Percentiles rank a stretch among this genome's conserved stretches.
Evolutionary conservation across 441 rosid genomes (phyloP).

Genomic region (Pelargonium citronellum): DNA sequence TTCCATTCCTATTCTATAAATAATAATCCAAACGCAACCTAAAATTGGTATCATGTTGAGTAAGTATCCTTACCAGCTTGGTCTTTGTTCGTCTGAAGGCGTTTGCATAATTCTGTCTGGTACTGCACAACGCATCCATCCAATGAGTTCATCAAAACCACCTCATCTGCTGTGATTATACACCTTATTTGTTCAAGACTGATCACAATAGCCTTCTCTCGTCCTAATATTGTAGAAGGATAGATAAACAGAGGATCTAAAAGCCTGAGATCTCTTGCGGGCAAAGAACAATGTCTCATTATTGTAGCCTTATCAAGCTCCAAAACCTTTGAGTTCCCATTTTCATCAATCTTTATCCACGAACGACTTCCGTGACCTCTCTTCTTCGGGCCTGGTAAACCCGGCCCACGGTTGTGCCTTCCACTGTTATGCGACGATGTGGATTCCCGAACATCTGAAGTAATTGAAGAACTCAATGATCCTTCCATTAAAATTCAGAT

Average conservation of each 20-base stretch:
- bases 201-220: slow-evolving; percentile 89
- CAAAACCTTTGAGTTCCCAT: slow-evolving; percentile 57
- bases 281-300: slow-evolving; percentile 92
- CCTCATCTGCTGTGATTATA: slow-evolving; percentile 89
- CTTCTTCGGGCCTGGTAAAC: slow-evolving; percentile 56
- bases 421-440: slow-evolving; percentile 29
- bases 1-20: too few relatives aligned
- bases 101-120: slow-evolving; percentile 73
- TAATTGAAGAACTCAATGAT: slow-evolving; percentile 27
- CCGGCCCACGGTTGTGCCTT: slow-evolving; percentile 41
- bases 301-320: slow-evolving; percentile 85
- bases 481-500: slow-evolving; percentile 39
- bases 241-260: slow-evolving; percentile 92
- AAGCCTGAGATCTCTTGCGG: slow-evolving; percentile 84
- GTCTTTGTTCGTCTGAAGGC: slow-evolving; percentile 60
- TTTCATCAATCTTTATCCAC: slow-evolving; percentile 78
- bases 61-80: slow-evolving; percentile 39
- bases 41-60: neutral
- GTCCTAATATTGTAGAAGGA: slow-evolving; percentile 78
- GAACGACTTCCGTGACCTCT: slow-evolving; percentile 88
- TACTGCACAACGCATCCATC: slow-evolving; percentile 69
- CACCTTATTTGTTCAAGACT: slow-evolving; percentile 91
- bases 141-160: slow-evolving; percentile 76
- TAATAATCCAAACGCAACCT: too few relatives aligned
- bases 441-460: slow-evolving; percentile 33